Evolutionary conservation across 2,329 filamentous ascomycete species (phyloP).

Genomic region (Monascus ruber): DNA sequence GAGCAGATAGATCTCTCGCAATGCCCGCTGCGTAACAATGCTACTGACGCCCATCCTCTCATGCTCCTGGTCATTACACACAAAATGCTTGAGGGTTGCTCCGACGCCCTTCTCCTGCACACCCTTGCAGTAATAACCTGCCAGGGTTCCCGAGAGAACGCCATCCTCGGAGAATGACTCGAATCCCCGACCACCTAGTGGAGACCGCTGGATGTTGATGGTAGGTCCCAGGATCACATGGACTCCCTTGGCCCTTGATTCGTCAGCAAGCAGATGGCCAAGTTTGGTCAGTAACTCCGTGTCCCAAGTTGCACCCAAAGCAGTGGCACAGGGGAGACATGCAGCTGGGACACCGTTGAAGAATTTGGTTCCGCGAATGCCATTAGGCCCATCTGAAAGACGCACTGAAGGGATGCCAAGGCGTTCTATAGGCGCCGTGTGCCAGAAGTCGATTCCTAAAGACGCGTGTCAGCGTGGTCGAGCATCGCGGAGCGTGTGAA

Average conservation of each 20-base stretch:
- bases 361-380: constrained; percentile 56
- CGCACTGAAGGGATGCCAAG: constrained; percentile 56
- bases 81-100: constrained; percentile 62
- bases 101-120: constrained; percentile 63
- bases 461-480: neutral
- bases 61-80: constrained; percentile 38
- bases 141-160: constrained; percentile 61
- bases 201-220: constrained; percentile 70
- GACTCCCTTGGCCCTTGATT: constrained; percentile 61
- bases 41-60: constrained; percentile 33
- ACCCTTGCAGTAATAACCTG: constrained; percentile 60
- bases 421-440: constrained; percentile 51
- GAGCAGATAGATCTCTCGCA: constrained; percentile 53
- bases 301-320: constrained; percentile 71
- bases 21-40: constrained; percentile 39
- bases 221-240: constrained; percentile 66
- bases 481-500: neutral
- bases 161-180: constrained; percentile 82
- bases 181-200: constrained; percentile 74
- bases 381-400: constrained; percentile 59
- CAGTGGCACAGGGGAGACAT: constrained; percentile 68
- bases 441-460: constrained; percentile 51
- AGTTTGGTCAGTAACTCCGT: constrained; percentile 56
- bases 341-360: constrained; percentile 60
- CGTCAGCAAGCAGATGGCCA: constrained; percentile 58